Evolutionary conservation across 75 land plant genomes (phyloP).

Genomic region (Pinus taeda): DNA sequence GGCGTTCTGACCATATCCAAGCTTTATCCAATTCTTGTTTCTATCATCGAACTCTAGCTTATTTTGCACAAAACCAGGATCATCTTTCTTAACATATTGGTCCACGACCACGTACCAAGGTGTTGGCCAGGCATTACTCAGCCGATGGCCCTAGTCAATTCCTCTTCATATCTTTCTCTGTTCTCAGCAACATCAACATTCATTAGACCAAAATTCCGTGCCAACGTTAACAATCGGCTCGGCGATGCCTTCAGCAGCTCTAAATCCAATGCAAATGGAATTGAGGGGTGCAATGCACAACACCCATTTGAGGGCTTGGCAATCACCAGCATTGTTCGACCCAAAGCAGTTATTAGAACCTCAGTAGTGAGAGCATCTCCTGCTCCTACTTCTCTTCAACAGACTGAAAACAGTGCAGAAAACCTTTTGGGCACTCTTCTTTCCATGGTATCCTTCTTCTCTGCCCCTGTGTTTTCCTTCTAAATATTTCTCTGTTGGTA

Average conservation of each 20-base stretch:
- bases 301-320: neutral
- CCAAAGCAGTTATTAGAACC: neutral
- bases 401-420: slow-evolving; percentile 5
- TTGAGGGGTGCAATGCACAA: neutral
- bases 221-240: too few relatives aligned
- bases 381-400: neutral
- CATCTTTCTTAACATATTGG: too few relatives aligned
- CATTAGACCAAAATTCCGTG: neutral
- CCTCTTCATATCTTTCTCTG: neutral
- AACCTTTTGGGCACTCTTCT: neutral
- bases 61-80: too few relatives aligned
- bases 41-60: too few relatives aligned
- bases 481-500: too few relatives aligned
- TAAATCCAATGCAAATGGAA: neutral
- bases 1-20: too few relatives aligned
- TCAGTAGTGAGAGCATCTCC: neutral
- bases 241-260: too few relatives aligned
- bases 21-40: too few relatives aligned
- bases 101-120: too few relatives aligned
- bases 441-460: slow-evolving; percentile 5
- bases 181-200: neutral
- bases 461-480: too few relatives aligned
- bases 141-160: neutral
- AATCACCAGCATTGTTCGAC: neutral
- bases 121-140: too few relatives aligned